phyloP scores from a whole-genome alignment of 495 filamentous ascomycete species.

The Tricharina praecox region DNA sequence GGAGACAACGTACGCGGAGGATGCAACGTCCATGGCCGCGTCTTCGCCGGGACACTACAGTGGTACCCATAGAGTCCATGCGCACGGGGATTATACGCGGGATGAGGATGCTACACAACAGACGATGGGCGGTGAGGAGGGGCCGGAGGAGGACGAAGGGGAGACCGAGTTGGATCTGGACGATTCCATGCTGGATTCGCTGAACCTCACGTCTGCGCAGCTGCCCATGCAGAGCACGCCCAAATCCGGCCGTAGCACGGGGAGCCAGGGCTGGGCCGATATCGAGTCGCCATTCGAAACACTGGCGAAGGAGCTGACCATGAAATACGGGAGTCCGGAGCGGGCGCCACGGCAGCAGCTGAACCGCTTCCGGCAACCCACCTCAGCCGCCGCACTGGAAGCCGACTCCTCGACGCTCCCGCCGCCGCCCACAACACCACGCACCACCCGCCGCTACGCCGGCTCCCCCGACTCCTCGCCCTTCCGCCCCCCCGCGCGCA shows the following conservation, averaged over 20 bases:
- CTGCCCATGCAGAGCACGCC: slow-evolving; percentile 26
- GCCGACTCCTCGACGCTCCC: slow-evolving; percentile 6
- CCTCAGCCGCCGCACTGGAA: slow-evolving; percentile 27
- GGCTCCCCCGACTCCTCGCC: slow-evolving; percentile 24
- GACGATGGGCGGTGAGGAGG: slow-evolving; percentile 19
- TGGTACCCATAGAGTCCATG: slow-evolving; percentile 24
- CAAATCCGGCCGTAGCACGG: slow-evolving; percentile 37
- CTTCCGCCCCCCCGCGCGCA: slow-evolving; percentile 31
- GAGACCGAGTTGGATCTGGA: slow-evolving; percentile 39
- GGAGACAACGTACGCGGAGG: slow-evolving; percentile 31
- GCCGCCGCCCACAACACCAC: slow-evolving; percentile 17
- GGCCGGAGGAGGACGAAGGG: slow-evolving; percentile 22
- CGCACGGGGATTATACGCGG: neutral
- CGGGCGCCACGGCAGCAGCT: neutral
- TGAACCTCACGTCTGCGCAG: slow-evolving; percentile 22
- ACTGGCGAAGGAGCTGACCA: slow-evolving; percentile 19
- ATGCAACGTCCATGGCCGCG: slow-evolving; percentile 29
- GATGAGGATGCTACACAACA: slow-evolving; percentile 23
- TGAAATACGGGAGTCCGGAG: slow-evolving; percentile 12
- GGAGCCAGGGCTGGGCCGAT: slow-evolving; percentile 39
- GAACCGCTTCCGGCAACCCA: slow-evolving; percentile 30
- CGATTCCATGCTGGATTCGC: slow-evolving; percentile 38
- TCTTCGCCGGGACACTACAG: slow-evolving; percentile 28
- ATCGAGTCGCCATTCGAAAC: slow-evolving; percentile 41
- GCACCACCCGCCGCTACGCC: slow-evolving; percentile 6